Evolutionary conservation across 2,329 filamentous ascomycete species (phyloP), one percentile per base, ranked within the genome.

Genomic region (Ophiostoma ips): DNA sequence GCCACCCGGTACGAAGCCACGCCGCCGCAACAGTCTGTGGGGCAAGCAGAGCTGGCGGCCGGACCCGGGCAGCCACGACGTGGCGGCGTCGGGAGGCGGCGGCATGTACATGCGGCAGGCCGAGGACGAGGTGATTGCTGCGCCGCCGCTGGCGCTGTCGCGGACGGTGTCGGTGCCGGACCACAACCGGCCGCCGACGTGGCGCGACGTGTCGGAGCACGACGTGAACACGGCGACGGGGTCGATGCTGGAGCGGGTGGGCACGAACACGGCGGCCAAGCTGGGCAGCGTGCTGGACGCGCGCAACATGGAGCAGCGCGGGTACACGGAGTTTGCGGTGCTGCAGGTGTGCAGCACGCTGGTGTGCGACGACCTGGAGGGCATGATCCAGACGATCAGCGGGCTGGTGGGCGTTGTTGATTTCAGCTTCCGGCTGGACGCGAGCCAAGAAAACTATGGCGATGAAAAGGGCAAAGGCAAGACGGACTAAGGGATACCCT

Each of bases 321-420:
- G 83, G 0, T 87, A 86, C 63, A 77, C 81, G 3, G 81, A 83
- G 48, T 88, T 87, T 64, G 83, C 83, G 0, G 81, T 87, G 9
- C 68, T 87, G 56, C 83, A 87, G 59, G 78, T 88, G 36, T 82
- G 80, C 54, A 83, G 77, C 49, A 71, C 76, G 50, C 78, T 84
- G 53, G 75, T 88, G 34, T 76, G 76, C 52, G 81, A 83, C 57
- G 83, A 88, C 63, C 63, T 88, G 36, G 74, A 77, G 54, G 73
- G 72, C 54, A 61, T 88, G 51, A 68, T 86, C 54, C 67, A 66
- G 62, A 70, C 71, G 28, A 76, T 88, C 1, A 81, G 74, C 59
- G 72, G 73, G 36, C 65, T 88, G 30, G 83, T 88, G 0, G 84
- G 84, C 1, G 83, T 86, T 55, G 71, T 87, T 19, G 84, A 88